Evolutionary conservation across 2,329 filamentous ascomycete species (phyloP).

Genomic region (Passalora sequoiae): DNA sequence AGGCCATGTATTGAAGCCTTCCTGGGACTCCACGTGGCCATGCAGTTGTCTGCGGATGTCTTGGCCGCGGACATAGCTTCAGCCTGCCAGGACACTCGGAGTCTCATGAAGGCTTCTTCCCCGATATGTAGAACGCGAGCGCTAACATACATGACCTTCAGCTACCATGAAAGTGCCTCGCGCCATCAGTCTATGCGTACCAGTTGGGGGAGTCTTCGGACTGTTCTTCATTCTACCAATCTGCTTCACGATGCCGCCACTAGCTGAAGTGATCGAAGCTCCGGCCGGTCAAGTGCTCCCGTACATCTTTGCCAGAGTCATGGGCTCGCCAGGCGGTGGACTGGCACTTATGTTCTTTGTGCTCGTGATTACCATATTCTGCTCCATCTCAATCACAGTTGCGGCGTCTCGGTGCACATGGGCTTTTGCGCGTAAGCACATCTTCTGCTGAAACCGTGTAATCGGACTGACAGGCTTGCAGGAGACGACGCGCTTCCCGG

Average conservation of each 20-base stretch:
- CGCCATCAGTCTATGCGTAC: slow-evolving; percentile 50
- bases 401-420: slow-evolving; percentile 47
- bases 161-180: no score
- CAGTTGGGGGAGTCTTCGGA: slow-evolving; percentile 51
- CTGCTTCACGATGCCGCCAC: slow-evolving; percentile 47
- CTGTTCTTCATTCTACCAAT: slow-evolving; percentile 54
- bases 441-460: no score
- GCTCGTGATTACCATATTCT: slow-evolving; percentile 49
- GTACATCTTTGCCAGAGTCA: slow-evolving; percentile 48
- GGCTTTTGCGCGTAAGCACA: slow-evolving; percentile 45
- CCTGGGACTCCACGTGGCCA: no score
- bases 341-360: slow-evolving; percentile 49
- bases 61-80: no score
- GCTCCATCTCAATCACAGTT: slow-evolving; percentile 50
- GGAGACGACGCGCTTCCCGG: slow-evolving; percentile 44
- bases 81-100: no score
- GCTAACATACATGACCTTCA: slow-evolving; percentile 48
- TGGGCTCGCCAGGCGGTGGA: slow-evolving; percentile 46
- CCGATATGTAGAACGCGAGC: slow-evolving; percentile 49
- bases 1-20: no score
- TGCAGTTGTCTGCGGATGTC: no score
- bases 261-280: slow-evolving; percentile 43
- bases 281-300: slow-evolving; percentile 48
- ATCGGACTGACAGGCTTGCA: no score
- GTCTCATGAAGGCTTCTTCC: no score